Percentiles rank a stretch among this genome's conserved stretches.
Conservation (phyloP, 345 rosid species). For the Murraya paniculata region DNA sequence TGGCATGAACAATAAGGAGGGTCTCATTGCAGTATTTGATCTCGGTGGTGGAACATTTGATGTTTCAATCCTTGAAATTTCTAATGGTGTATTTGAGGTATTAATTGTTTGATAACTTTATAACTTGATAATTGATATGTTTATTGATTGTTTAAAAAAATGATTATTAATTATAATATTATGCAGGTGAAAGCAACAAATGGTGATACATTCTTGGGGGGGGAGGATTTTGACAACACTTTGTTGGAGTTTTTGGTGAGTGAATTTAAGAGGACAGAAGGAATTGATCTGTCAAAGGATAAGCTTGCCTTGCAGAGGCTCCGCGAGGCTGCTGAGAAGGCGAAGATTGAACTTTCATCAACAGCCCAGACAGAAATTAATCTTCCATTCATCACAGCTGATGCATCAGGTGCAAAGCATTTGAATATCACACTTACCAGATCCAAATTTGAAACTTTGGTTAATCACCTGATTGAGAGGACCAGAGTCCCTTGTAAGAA, state of each 20-base stretch:
- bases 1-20: conserved; percentile 92
- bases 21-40: conserved; percentile 88
- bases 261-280: conserved; percentile 71
- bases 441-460: conserved; percentile 68
- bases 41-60: conserved; percentile 96
- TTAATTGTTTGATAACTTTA: not conserved
- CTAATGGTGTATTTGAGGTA: conserved; percentile 95
- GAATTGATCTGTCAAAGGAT: conserved; percentile 74
- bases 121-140: no score
- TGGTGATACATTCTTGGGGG: conserved; percentile 95
- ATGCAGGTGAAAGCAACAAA: conserved; percentile 91
- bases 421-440: conserved; percentile 76
- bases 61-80: conserved; percentile 81
- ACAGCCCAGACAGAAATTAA: conserved; percentile 82
- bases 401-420: conserved; percentile 83
- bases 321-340: conserved; percentile 88
- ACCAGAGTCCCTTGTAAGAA: conserved; percentile 68
- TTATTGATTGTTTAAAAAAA: not conserved
- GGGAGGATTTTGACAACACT: conserved; percentile 88
- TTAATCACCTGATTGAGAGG: conserved; percentile 70
- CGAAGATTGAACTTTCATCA: conserved; percentile 86
- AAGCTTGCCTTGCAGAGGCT: conserved; percentile 88
- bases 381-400: conserved; percentile 85
- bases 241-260: conserved; percentile 70
- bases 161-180: not conserved